Base-by-base conservation (phyloP, 306 rosid genomes). In the Cucumis hystrix region DNA sequence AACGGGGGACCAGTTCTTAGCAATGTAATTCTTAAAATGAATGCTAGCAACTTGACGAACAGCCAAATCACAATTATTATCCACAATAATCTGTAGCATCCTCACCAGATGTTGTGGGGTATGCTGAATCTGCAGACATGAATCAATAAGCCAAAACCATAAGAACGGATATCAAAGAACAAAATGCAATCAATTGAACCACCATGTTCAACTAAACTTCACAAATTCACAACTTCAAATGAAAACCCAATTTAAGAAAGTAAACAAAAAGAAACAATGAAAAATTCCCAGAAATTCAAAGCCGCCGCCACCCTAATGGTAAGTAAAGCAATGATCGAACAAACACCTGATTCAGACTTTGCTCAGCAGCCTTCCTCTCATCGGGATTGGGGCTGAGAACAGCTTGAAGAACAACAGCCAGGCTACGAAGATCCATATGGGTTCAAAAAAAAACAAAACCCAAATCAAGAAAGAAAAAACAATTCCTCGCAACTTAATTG, bases 41-140 rank as follows among this genome's bases (percentile, higher is more conserved):
- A 96, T 96, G 79, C 99, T 96, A 30, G 97, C 99, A 66, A 84
- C 93, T 87, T 96, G 99, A 58, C 99, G 88, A 25, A 96, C 99
- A 13, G 89, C 91, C 89, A 92, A 86, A 79, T 91, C 97, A 61
- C 89, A 84, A 80, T 84, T 91, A 76, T 81, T 85, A 82, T 92
- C 99, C 65, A 96, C 99, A 47, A 92, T 88, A 80, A 96, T 92
- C 75, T 92, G 97, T 83, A 96, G 74, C 83, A 96, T 63, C 80
- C 97, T 92, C 82, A 92, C 96, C 78, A 96, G 88, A 87, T 96
- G 99, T 81, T 89, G 99, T 7, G 98, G 99, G 6, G 97, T 86
- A 72, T 83, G 85, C 89, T 92, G 98, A 80, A 91, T 83, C 99
- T 96, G 96, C 60, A 57, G 20, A 30, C 47, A 65, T 15, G n/a